A percentile compares a stretch with the other conserved stretches of the same genome.
phyloP scores from a whole-genome alignment of 2,329 filamentous ascomycete genomes.

The Fusarium temperatum region DNA sequence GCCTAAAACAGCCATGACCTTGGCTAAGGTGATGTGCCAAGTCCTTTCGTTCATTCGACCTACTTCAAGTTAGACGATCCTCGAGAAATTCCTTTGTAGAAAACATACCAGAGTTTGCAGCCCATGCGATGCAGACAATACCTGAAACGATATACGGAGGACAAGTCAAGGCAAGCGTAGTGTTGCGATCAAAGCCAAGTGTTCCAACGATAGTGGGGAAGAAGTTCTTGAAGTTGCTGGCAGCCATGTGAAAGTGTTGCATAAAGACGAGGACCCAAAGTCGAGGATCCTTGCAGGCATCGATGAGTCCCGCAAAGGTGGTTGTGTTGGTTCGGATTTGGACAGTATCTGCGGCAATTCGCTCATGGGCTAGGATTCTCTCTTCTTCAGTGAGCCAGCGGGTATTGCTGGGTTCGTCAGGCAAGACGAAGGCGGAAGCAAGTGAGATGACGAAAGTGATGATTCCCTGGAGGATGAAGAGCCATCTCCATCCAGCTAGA shows the following conservation, averaged over 20 bases:
- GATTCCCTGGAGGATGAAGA: slow-evolving; percentile 44
- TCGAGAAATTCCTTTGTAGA: accelerated
- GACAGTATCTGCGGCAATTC: slow-evolving; percentile 46
- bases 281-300: slow-evolving; percentile 47
- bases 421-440: slow-evolving; percentile 45
- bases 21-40: slow-evolving; percentile 56
- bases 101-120: slow-evolving; percentile 13
- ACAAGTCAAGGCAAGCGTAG: slow-evolving; percentile 59
- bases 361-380: slow-evolving; percentile 53
- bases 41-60: slow-evolving; percentile 52
- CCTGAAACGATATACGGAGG: slow-evolving; percentile 59
- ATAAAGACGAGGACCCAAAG: slow-evolving; percentile 39
- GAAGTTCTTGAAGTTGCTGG: slow-evolving; percentile 45
- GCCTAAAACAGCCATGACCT: slow-evolving; percentile 48
- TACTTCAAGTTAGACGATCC: slow-evolving; percentile 22
- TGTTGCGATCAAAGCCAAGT: slow-evolving; percentile 56
- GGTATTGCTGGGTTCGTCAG: slow-evolving; percentile 52
- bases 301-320: slow-evolving; percentile 55
- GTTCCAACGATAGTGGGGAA: slow-evolving; percentile 53
- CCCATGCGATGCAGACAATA: slow-evolving; percentile 29
- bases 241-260: slow-evolving; percentile 27
- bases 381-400: slow-evolving; percentile 49
- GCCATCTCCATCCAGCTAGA: slow-evolving; percentile 45
- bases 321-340: slow-evolving; percentile 50
- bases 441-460: slow-evolving; percentile 41